Evolutionary conservation across 768 basidiomycete genomes (phyloP), one percentile per base, ranked within the genome.

Genomic region (Boletellus ananas): DNA sequence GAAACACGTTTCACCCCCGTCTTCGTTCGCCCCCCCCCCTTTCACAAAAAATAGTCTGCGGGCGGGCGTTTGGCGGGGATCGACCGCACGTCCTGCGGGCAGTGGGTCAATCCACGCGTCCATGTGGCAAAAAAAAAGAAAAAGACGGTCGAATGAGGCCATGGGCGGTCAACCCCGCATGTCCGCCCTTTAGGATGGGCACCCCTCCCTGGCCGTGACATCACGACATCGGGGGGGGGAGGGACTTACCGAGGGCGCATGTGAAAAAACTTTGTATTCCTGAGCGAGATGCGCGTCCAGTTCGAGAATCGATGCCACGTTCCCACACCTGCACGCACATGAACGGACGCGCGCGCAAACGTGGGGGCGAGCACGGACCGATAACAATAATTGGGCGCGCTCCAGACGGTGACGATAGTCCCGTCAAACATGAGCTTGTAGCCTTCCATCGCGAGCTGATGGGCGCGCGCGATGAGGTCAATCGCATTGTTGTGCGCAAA

Each of bases 371-470:
- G 39, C 52, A 11, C 45, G 34, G n/a, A 95, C 90, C 94, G 77
- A 70, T 97, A 97, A 70, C 95, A 97, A 67, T 98, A 98, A 70
- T 98, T 98, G 13, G 94, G 95, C 3, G 94, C 94, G 60, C 89
- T 92, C 94, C 95, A 98, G 35, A 98, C 94, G 8, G 95, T 98
- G 29, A 98, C 95, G 58, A 98, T 94, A 38, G 83, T 85, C 45
- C 81, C 75, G 69, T 98, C 94, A 61, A 96, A 96, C 94, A 97
- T 95, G 68, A 93, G 79, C 72, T 96, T 97, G 72, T 82, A 96
- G 18, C 94, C 94, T 70, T 96, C 94, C 91, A 95, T 95, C 2
- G 91, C 95, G 31, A 98, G 84, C 66, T 99, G 95, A 74, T 99
- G 95, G 14, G 95, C 95, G 41, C 95, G 78, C 16, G 95, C 95